Percentiles rank a stretch among this genome's conserved stretches.
phyloP scores from a whole-genome alignment of 768 basidiomycete species.

The Pisolithus marmoratus region DNA sequence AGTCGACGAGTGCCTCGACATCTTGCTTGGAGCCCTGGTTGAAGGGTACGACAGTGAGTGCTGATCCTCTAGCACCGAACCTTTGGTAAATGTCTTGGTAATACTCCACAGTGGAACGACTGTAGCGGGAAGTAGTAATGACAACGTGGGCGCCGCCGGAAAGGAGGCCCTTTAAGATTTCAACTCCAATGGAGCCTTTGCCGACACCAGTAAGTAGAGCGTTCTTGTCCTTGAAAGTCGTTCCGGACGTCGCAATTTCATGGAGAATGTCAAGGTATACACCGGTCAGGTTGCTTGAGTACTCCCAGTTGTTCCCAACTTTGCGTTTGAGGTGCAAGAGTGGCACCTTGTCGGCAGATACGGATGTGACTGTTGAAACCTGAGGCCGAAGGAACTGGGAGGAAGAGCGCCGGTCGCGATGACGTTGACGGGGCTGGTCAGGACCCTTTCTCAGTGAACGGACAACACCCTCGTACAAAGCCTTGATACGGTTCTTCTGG shows the following conservation, averaged over 20 bases:
- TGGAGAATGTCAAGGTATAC: constrained; percentile 95
- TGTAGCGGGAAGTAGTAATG: constrained; percentile 97
- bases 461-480: constrained; percentile 94
- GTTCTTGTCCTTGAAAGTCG: constrained; percentile 99
- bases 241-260: constrained; percentile 97
- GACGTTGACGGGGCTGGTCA: constrained; percentile 50
- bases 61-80: constrained; percentile 92
- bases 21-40: constrained; percentile 99
- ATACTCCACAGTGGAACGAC: constrained; percentile 91
- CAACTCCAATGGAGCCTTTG: constrained; percentile 95
- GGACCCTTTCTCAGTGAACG: constrained; percentile 81
- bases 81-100: constrained; percentile 98
- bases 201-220: constrained; percentile 97
- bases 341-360: constrained; percentile 85
- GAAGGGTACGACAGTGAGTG: constrained; percentile 96
- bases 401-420: constrained; percentile 81
- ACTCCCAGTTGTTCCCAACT: constrained; percentile 92
- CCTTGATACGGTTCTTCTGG: constrained; percentile 93
- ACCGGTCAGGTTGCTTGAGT: constrained; percentile 93
- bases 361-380: constrained; percentile 60
- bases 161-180: constrained; percentile 93
- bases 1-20: constrained; percentile 95
- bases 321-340: constrained; percentile 96
- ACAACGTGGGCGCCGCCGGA: constrained; percentile 96
- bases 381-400: constrained; percentile 97